Conservation (phyloP, 495 filamentous ascomycete species). For the Talaromyces stipitatus region DNA sequence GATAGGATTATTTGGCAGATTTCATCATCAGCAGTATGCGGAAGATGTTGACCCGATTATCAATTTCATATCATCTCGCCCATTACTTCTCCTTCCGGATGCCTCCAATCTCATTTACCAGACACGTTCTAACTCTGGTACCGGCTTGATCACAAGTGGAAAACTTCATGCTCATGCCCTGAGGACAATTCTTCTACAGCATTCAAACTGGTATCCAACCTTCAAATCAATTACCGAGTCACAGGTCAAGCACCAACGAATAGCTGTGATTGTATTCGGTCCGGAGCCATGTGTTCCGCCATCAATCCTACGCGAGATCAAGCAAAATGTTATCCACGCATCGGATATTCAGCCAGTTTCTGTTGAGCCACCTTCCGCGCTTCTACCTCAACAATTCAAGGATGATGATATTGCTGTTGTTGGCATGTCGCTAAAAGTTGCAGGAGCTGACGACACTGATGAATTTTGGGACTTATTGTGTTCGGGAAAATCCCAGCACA, state of each 20-base stretch:
- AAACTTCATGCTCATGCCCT: conserved; percentile 26
- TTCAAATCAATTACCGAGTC: conserved; percentile 13
- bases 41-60: conserved; percentile 7
- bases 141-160: conserved; percentile 11
- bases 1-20: conserved; percentile 26
- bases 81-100: conserved; percentile 30
- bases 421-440: conserved; percentile 41
- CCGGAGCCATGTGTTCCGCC: conserved; percentile 35
- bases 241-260: conserved; percentile 4
- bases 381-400: not conserved
- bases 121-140: conserved; percentile 18
- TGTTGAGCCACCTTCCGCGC: not conserved
- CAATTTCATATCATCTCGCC: conserved; percentile 16
- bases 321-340: conserved; percentile 16
- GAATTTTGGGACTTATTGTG: conserved; percentile 38
- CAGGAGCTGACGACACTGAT: conserved; percentile 39
- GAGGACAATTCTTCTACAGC: conserved; percentile 32
- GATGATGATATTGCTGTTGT: conserved; percentile 42
- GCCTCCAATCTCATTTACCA: conserved; percentile 22
- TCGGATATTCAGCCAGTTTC: conserved; percentile 11
- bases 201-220: conserved; percentile 32
- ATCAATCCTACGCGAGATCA: conserved; percentile 17
- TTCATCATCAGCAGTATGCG: conserved; percentile 19
- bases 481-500: conserved; percentile 34
- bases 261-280: conserved; percentile 30